Percentiles rank a stretch among this genome's conserved stretches.
These are phyloP conservation scores for Priceomyces carsonii DNA, from an alignment of 805 yeast species.

Conservation along the genomic window DNA sequence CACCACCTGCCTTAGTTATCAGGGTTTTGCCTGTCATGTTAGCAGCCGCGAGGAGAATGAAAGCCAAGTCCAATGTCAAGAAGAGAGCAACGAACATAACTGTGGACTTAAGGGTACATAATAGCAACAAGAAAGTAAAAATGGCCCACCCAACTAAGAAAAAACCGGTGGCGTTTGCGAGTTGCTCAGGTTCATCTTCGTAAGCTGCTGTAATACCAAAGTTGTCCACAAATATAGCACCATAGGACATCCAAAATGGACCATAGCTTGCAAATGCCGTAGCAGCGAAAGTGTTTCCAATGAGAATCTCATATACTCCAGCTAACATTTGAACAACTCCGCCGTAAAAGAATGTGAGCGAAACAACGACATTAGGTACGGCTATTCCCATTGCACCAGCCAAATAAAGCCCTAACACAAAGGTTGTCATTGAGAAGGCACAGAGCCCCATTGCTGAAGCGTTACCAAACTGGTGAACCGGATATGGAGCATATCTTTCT, in stretches of 20 bases:
- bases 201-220: conserved; percentile 56
- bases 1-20: conserved; percentile 53
- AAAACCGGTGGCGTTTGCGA: conserved; percentile 55
- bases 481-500: conserved; percentile 44
- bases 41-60: conserved; percentile 54
- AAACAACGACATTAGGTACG: conserved; percentile 43
- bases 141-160: conserved; percentile 64
- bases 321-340: conserved; percentile 51
- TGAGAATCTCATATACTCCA: conserved; percentile 51
- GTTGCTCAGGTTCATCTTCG: conserved; percentile 38
- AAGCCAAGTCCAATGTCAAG: conserved; percentile 53
- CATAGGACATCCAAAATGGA: conserved; percentile 55
- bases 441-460: conserved; percentile 58
- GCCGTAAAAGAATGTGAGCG: conserved; percentile 49
- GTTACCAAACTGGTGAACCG: conserved; percentile 48
- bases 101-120: conserved; percentile 56
- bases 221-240: conserved; percentile 51
- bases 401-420: conserved; percentile 48
- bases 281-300: conserved; percentile 58
- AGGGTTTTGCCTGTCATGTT: conserved; percentile 38
- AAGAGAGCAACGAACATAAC: conserved; percentile 53
- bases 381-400: conserved; percentile 49
- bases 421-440: conserved; percentile 48
- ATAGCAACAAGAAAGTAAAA: conserved; percentile 57
- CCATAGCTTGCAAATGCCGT: conserved; percentile 55